Base-by-base conservation (phyloP, 164 flowering plant genomes). In the Hamamelis virginiana region DNA sequence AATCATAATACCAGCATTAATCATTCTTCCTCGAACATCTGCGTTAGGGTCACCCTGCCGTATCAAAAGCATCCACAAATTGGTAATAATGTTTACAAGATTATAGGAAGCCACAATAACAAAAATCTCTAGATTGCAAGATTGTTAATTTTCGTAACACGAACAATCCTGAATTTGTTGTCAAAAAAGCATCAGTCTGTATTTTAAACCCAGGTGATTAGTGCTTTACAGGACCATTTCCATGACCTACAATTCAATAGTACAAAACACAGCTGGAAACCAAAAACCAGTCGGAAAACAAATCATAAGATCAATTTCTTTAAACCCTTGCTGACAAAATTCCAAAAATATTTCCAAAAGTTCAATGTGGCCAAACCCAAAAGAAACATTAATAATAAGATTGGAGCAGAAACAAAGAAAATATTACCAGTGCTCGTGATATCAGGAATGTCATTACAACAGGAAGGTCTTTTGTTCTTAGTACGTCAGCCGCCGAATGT, bases 1-100 rank as follows among this genome's bases (percentile, higher is more conserved):
- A 61, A 96, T 89, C 80, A 86, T 33, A 48, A 96, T 88, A 53
- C 99, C 99, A 80, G 98, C 98, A 84, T 91, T 86, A 62, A 96
- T 88, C 99, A 96, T 96, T 77, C 98, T 87, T 58, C 91, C 97
- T 46, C 99, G 89, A 74, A 96, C 98, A 87, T 96, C 99, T 19
- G 86, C 77, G 76, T 91, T 93, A 45, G 89, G 86, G 75, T 96
- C 99, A 81, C 94, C 99, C 99, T 96, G 88, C 78, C 83, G 41
- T 22, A 69, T 33, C 22, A 68, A 55, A 61, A n/a, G 60, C 19
- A 55, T 46, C 13, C 44, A 67, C 5, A 70, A 33, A 70, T 26
- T 3, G 27, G 38, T 65, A 33, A 38, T 22, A 68, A 41, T 28
- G 41, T 41, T 59, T 27, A 47, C 26, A 25, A 47, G 5, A 22